phyloP scores from a whole-genome alignment of 805 yeast genomes.

The Schwanniomyces sp. region DNA sequence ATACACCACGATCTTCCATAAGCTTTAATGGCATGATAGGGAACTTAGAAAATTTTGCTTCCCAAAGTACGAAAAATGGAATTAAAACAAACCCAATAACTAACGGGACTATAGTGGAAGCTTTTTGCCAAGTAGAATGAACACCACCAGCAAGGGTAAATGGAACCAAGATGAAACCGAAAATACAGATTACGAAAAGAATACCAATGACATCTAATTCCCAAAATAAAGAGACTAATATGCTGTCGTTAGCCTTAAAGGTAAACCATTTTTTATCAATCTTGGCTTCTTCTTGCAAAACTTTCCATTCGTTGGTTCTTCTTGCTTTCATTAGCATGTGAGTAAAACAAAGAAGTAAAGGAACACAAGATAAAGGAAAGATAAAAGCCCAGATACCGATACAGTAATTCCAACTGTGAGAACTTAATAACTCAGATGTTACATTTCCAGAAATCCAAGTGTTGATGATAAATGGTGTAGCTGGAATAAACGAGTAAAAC shows the following conservation, averaged over 20 bases:
- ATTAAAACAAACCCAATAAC: conserved; percentile 63
- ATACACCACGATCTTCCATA: conserved; percentile 67
- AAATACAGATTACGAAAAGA: conserved; percentile 49
- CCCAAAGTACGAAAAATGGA: conserved; percentile 65
- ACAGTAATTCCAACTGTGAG: conserved; percentile 65
- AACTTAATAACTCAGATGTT: conserved; percentile 33
- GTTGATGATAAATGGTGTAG: conserved; percentile 71
- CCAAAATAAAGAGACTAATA: conserved; percentile 52
- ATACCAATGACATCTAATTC: conserved; percentile 66
- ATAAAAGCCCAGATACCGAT: conserved; percentile 81
- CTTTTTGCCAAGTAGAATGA: conserved; percentile 54
- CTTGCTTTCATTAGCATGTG: conserved; percentile 59
- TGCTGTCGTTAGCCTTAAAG: conserved; percentile 24
- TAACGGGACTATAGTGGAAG: conserved; percentile 64
- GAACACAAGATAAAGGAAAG: conserved; percentile 65
- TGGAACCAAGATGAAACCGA: conserved; percentile 70
- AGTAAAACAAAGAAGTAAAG: conserved; percentile 50
- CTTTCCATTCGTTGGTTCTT: conserved; percentile 51
- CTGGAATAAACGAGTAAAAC: conserved; percentile 61
- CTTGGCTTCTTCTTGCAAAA: conserved; percentile 39
- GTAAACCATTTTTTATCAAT: conserved; percentile 23
- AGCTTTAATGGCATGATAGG: conserved; percentile 65
- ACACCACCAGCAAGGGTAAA: conserved; percentile 75
- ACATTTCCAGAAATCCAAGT: conserved; percentile 76
- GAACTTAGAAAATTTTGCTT: conserved; percentile 49